Percentiles rank a stretch among this genome's conserved stretches.
These are phyloP conservation scores for Immersiporthe knoxdaviesiana DNA, from an alignment of 2,329 filamentous ascomycete species.

Conservation along the genomic window DNA sequence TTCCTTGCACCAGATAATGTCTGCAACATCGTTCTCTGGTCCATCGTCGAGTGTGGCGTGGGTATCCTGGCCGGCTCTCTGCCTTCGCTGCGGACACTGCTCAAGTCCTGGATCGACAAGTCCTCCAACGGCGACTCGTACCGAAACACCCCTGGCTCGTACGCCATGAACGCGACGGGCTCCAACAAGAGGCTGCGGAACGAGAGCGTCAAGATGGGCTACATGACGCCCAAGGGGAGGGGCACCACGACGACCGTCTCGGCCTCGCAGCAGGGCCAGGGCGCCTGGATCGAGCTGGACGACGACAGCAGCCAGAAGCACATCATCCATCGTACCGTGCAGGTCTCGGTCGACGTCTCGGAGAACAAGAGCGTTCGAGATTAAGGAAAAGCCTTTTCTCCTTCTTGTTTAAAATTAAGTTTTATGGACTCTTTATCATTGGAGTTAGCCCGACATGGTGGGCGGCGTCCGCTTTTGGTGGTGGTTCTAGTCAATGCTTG, in stretches of 20 bases:
- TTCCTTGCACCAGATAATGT: conserved; percentile 13
- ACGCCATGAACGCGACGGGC: background rate
- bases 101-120: conserved; percentile 23
- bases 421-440: background rate
- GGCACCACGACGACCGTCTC: conserved; percentile 16
- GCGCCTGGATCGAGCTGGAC: conserved; percentile 12
- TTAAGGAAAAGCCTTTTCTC: background rate
- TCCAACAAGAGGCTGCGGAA: background rate
- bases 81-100: conserved; percentile 18
- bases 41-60: conserved; percentile 19
- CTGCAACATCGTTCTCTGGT: conserved; percentile 20
- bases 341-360: conserved; percentile 16
- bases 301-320: conserved; percentile 19
- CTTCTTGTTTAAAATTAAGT: too few relatives aligned
- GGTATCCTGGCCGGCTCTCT: conserved; percentile 19
- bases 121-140: conserved; percentile 8
- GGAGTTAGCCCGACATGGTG: background rate
- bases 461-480: too few relatives aligned
- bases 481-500: background rate
- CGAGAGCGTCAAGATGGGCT: conserved; percentile 19
- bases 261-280: conserved; percentile 1
- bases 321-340: conserved; percentile 16
- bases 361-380: background rate
- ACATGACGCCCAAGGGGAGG: conserved; percentile 2
- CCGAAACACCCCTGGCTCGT: background rate